A percentile compares a stretch with the other conserved stretches of the same genome.
These are phyloP conservation scores for Rhodocollybia butyracea DNA, from an alignment of 768 basidiomycete species.

Conservation along the genomic window DNA sequence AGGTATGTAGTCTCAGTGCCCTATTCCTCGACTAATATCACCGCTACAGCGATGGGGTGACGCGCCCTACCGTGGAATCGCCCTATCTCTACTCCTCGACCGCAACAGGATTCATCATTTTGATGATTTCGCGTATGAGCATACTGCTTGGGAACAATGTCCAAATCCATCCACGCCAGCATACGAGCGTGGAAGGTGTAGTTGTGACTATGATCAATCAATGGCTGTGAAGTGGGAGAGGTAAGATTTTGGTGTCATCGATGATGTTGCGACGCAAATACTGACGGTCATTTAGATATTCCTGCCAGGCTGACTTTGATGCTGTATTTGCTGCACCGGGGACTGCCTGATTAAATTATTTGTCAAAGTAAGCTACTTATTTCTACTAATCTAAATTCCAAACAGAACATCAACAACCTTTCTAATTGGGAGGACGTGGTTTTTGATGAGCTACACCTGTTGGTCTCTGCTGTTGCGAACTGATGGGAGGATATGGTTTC, in stretches of 20 bases:
- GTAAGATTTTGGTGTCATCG: neutral
- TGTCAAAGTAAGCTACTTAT: too few relatives aligned
- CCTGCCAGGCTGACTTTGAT: conserved; percentile 1
- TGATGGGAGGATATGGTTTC: too few relatives aligned
- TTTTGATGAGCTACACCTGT: too few relatives aligned
- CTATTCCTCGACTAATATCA: neutral
- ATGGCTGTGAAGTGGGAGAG: conserved; percentile 6
- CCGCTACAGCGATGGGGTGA: conserved; percentile 29
- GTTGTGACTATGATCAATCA: neutral
- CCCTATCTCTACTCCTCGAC: conserved; percentile 44
- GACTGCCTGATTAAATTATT: too few relatives aligned
- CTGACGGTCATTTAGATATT: conserved; percentile 1
- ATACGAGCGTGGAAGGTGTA: conserved; percentile 2
- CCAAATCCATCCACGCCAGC: conserved; percentile 15
- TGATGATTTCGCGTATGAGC: conserved; percentile 62
- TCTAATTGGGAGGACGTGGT: too few relatives aligned
- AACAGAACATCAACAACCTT: too few relatives aligned
- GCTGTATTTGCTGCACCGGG: neutral
- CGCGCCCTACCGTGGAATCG: conserved; percentile 57
- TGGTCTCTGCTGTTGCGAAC: too few relatives aligned
- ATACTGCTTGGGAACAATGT: conserved; percentile 63
- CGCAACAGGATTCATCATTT: conserved; percentile 63
- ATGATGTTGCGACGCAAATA: too few relatives aligned
- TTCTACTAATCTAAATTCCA: too few relatives aligned
- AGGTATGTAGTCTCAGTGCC: conserved; percentile 31